phyloP scores from a whole-genome alignment of 2,329 filamentous ascomycete genomes.

The Exophiala sp. region DNA sequence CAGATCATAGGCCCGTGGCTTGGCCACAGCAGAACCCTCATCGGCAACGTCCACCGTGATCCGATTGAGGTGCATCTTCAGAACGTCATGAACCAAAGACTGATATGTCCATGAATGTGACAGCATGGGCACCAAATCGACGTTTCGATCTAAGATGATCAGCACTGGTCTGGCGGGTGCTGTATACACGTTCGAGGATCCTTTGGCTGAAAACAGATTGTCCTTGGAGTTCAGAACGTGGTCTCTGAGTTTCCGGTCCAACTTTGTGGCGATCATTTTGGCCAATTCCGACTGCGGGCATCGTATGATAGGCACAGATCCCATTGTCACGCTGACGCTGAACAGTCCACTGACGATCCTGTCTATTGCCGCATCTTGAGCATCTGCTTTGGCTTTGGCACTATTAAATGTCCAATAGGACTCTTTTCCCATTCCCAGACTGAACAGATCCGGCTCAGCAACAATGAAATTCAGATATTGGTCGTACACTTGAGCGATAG shows the following conservation, averaged over 20 bases:
- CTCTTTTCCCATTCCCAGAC: slow-evolving; percentile 85
- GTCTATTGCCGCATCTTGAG: slow-evolving; percentile 82
- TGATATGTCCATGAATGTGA: slow-evolving; percentile 94
- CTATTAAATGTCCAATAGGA: slow-evolving; percentile 79
- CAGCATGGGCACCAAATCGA: slow-evolving; percentile 96
- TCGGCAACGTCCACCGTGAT: slow-evolving; percentile 85
- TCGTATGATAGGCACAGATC: slow-evolving; percentile 89
- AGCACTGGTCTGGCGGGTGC: slow-evolving; percentile 79
- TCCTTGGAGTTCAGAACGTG: slow-evolving; percentile 98
- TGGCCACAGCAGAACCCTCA: slow-evolving; percentile 65
- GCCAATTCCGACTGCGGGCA: slow-evolving; percentile 90
- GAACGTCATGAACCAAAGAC: slow-evolving; percentile 74
- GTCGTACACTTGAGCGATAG: slow-evolving; percentile 88
- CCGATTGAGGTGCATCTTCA: slow-evolving; percentile 80
- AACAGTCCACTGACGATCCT: slow-evolving; percentile 94
- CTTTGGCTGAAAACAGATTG: slow-evolving; percentile 83
- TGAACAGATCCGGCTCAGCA: slow-evolving; percentile 92
- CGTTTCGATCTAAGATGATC: slow-evolving; percentile 89
- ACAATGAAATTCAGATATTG: slow-evolving; percentile 98
- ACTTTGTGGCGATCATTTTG: slow-evolving; percentile 88
- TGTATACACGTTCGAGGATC: slow-evolving; percentile 50
- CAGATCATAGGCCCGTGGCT: slow-evolving; percentile 87
- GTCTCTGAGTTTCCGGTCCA: slow-evolving; percentile 92
- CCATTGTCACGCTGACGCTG: slow-evolving; percentile 97
- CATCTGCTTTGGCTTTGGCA: slow-evolving; percentile 81